Percentiles rank a stretch among this genome's conserved stretches.
These are phyloP conservation scores for Arabidopsis lyrata DNA, from an alignment of 441 rosid species.

Conservation along the genomic window DNA sequence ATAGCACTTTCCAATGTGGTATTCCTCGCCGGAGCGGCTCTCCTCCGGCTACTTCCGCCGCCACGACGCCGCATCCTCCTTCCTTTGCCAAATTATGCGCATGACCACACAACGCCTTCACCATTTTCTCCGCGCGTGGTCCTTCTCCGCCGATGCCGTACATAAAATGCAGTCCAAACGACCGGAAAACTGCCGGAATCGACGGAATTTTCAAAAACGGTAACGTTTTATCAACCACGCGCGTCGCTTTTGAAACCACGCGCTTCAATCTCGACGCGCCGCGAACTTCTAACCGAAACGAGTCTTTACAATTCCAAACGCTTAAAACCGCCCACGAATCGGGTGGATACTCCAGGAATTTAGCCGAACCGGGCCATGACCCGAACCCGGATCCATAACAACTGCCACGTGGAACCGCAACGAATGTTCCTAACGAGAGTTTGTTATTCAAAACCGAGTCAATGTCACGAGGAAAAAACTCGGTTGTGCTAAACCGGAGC, in stretches of 20 bases:
- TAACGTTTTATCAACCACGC: constrained; percentile 66
- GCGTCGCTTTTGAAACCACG: constrained; percentile 64
- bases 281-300: constrained; percentile 70
- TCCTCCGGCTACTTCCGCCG: constrained; percentile 69
- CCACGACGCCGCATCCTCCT: constrained; percentile 76
- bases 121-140: constrained; percentile 59
- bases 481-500: constrained; percentile 72
- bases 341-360: constrained; percentile 71
- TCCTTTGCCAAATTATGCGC: constrained; percentile 84
- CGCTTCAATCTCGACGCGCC: constrained; percentile 69
- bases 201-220: constrained; percentile 85
- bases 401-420: constrained; percentile 79
- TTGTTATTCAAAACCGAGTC: constrained; percentile 79
- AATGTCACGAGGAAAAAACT: constrained; percentile 92
- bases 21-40: constrained; percentile 78
- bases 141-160: constrained; percentile 95
- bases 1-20: constrained; percentile 88
- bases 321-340: constrained; percentile 90
- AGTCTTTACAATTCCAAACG: constrained; percentile 85
- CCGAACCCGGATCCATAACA: constrained; percentile 36
- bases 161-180: constrained; percentile 78
- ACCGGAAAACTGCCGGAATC: constrained; percentile 77
- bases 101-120: constrained; percentile 65
- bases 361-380: constrained; percentile 70
- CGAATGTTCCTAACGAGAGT: constrained; percentile 74